These are phyloP conservation scores for Trichoderma asperellum DNA, from an alignment of 2,329 filamentous ascomycete genomes.

Conservation along the genomic window DNA sequence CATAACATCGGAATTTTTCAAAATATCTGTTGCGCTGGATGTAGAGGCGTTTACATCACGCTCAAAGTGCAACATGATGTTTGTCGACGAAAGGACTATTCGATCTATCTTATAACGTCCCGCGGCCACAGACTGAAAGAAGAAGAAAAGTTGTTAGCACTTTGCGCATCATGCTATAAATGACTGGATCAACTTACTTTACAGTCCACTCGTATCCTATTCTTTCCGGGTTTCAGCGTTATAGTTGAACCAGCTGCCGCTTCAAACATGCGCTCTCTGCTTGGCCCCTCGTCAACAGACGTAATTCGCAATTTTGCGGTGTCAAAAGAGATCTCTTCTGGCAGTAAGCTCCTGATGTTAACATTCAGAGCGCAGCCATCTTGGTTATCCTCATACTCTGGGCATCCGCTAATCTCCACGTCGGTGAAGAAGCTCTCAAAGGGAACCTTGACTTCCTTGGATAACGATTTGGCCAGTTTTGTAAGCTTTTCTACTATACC, in stretches of 20 bases:
- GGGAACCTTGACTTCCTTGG: slow-evolving; percentile 66
- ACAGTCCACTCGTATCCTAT: slow-evolving; percentile 43
- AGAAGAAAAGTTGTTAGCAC: slow-evolving; percentile 37
- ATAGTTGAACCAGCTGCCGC: slow-evolving; percentile 33
- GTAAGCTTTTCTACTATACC: slow-evolving; percentile 56
- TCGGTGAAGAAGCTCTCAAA: slow-evolving; percentile 75
- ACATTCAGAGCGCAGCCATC: slow-evolving; percentile 78
- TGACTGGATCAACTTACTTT: slow-evolving; percentile 38
- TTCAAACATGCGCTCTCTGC: slow-evolving; percentile 59
- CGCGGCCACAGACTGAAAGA: slow-evolving; percentile 62
- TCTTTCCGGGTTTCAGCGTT: slow-evolving; percentile 54
- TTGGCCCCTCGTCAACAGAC: slow-evolving; percentile 57
- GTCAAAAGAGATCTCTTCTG: slow-evolving; percentile 70
- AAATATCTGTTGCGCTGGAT: slow-evolving; percentile 53
- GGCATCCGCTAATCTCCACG: slow-evolving; percentile 67
- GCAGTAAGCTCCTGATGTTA: slow-evolving; percentile 70
- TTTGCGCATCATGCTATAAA: neutral
- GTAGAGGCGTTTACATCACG: slow-evolving; percentile 56
- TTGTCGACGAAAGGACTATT: slow-evolving; percentile 66
- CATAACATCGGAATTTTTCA: slow-evolving; percentile 65
- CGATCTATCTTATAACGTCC: slow-evolving; percentile 78
- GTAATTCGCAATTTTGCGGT: slow-evolving; percentile 66
- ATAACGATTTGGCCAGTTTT: slow-evolving; percentile 48
- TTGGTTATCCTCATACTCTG: slow-evolving; percentile 68
- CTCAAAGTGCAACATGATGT: slow-evolving; percentile 69